Base-by-base conservation (phyloP, 805 yeast species). In the Metschnikowia hibisci region DNA sequence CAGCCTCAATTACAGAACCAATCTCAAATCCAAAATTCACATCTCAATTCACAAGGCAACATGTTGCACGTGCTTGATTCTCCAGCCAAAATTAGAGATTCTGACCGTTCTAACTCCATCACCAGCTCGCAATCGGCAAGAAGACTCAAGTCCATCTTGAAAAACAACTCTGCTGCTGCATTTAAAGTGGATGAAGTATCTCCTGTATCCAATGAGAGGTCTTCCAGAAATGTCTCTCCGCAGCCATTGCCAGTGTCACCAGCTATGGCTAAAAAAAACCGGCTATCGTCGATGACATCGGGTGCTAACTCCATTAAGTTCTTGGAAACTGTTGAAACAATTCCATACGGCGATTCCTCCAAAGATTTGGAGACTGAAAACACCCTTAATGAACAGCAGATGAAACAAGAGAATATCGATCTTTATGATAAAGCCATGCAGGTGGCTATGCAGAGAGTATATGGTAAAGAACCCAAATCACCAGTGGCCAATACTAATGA, bases 371-470 rank as follows among this genome's bases (percentile, higher is more conserved):
- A 39, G 29, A 38, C 22, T 14, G 53, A 46, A 3, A 47, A 37
- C 16, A 26, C 35, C 15, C 41, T 43, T 32, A 47, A 49, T n/a
- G 42, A 50, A 20, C 39, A 50, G 31, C 38, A 42, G 39, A 45
- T 34, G 27, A 36, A 37, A 33, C 51, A 60, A 32, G 57, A 76
- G 22, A 74, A 74, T 18, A 76, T 71, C 32, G 82, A 80, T 48
- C 65, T 79, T 68, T 81, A 80, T 51, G 69, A 67, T 15, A 64
- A 64, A 49, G 86, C 86, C 0, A 65, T 74, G 47, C 74, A 74
- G 48, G 74, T 76, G 11, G 86, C 87, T 0, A 64, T 71, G 57
- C 71, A 67, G 46, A 78, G 69, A 45, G 84, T 81, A 1, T 79
- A 79, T 53, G 82, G 82, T 5, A 31, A 39, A 16, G 39, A 32